Percentiles rank a stretch among this genome's conserved stretches.
These are phyloP conservation scores for Phytophthora pinifolia DNA, from an alignment of 352 stramenopile genomes.

Conservation along the genomic window DNA sequence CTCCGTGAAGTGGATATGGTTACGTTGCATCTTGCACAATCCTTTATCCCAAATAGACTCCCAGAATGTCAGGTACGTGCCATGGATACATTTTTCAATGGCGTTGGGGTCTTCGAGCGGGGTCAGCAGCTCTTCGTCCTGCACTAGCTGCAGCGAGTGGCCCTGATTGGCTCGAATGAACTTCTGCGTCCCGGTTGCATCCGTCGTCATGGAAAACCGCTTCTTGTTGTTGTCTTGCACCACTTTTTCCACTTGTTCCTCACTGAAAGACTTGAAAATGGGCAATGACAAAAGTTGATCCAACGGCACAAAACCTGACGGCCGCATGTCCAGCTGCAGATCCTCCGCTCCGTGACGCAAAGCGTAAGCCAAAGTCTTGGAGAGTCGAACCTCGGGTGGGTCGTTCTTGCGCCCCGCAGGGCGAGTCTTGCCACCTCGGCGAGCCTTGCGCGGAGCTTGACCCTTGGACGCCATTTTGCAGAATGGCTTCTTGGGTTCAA, in stretches of 20 bases:
- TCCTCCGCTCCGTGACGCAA: slow-evolving; percentile 74
- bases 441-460: slow-evolving; percentile 9
- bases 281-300: slow-evolving; percentile 47
- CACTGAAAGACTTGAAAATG: slow-evolving; percentile 53
- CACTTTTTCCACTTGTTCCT: slow-evolving; percentile 63
- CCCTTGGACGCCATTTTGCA: slow-evolving; percentile 13
- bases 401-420: slow-evolving; percentile 35
- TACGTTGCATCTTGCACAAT: slow-evolving; percentile 78
- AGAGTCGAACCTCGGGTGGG: slow-evolving; percentile 62
- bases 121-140: slow-evolving; percentile 71
- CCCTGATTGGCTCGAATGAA: slow-evolving; percentile 87
- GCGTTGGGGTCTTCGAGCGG: slow-evolving; percentile 50
- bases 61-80: slow-evolving; percentile 76
- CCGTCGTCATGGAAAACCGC: slow-evolving; percentile 66
- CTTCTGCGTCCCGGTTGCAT: slow-evolving; percentile 34
- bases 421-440: slow-evolving; percentile 22
- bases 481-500: slow-evolving; percentile 1
- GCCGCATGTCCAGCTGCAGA: slow-evolving; percentile 65
- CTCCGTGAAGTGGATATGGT: slow-evolving; percentile 87
- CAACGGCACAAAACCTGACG: slow-evolving; percentile 69
- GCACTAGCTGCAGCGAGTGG: slow-evolving; percentile 64
- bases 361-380: slow-evolving; percentile 76
- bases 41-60: slow-evolving; percentile 56
- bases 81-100: slow-evolving; percentile 68
- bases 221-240: slow-evolving; percentile 75